phyloP scores from a whole-genome alignment of 805 yeast species.

The Candida quercuum region DNA sequence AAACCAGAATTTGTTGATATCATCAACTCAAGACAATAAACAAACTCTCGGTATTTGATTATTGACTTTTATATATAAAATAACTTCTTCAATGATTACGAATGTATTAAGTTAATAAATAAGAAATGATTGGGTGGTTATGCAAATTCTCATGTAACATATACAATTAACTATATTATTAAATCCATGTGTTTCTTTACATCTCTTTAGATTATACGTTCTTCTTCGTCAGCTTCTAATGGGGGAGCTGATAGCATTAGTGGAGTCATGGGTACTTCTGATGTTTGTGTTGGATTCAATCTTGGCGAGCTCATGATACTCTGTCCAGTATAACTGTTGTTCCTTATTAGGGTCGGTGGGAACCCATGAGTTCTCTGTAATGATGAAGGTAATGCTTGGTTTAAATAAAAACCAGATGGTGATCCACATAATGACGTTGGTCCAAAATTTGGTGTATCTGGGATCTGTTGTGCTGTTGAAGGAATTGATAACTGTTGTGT shows the following conservation, averaged over 20 bases:
- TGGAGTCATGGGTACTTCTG: slow-evolving; percentile 23
- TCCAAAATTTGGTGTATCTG: slow-evolving; percentile 20
- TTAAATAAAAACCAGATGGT: slow-evolving; percentile 18
- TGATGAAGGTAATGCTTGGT: slow-evolving; percentile 16
- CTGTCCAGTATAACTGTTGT: slow-evolving; percentile 6
- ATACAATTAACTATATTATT: neutral
- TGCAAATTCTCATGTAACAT: neutral
- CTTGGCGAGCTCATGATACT: slow-evolving; percentile 17
- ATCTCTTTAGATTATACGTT: too few species aligned
- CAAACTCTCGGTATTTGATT: neutral
- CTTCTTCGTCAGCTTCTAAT: slow-evolving; percentile 3
- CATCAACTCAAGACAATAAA: slow-evolving; percentile 81
- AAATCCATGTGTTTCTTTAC: too few species aligned
- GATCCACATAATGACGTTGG: slow-evolving; percentile 20
- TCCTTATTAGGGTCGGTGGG: slow-evolving; percentile 9
- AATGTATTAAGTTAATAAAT: too few species aligned
- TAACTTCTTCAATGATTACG: too few species aligned
- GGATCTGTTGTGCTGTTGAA: slow-evolving; percentile 10
- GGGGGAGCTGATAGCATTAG: slow-evolving; percentile 10
- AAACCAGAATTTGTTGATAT: slow-evolving; percentile 97
- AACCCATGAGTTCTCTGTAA: slow-evolving; percentile 13
- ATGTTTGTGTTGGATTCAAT: slow-evolving; percentile 12
- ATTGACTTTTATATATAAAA: too few species aligned
- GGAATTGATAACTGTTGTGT: slow-evolving; percentile 3
- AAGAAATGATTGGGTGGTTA: too few species aligned